A percentile compares a stretch with the other conserved stretches of the same genome.
These are phyloP conservation scores for Dicorynia guianensis DNA, from an alignment of 306 rosid genomes.

Conservation along the genomic window DNA sequence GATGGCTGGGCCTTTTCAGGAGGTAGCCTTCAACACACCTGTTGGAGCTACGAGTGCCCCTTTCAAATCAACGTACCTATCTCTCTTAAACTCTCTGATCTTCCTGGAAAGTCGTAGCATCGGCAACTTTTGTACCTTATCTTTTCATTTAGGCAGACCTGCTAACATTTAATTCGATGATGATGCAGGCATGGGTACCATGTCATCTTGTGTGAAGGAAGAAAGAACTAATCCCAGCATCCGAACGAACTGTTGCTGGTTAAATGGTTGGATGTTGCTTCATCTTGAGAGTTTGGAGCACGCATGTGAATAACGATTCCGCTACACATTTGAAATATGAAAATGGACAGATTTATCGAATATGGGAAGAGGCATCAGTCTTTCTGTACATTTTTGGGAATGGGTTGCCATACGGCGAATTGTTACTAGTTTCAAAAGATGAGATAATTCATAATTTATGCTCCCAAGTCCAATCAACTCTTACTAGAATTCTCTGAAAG, in stretches of 20 bases:
- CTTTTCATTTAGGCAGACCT: conserved; percentile 8
- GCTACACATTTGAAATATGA: not conserved
- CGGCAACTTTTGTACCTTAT: not conserved
- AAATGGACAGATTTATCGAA: not conserved
- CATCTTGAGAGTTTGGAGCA: conserved; percentile 29
- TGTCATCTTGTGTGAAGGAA: conserved; percentile 85
- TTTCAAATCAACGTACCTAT: conserved; percentile 87
- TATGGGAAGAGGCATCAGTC: not conserved
- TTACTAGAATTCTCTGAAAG: not conserved
- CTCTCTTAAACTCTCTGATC: conserved; percentile 11
- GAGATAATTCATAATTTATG: no score
- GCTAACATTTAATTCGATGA: conserved; percentile 32
- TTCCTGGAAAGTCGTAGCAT: conserved; percentile 8
- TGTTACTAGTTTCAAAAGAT: not conserved
- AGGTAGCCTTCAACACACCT: conserved; percentile 83
- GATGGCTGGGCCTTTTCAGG: conserved; percentile 99
- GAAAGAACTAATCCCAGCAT: conserved; percentile 71
- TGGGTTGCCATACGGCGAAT: not conserved
- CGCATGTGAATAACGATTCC: conserved; percentile 38
- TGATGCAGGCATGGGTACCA: conserved; percentile 95
- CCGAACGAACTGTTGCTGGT: conserved; percentile 32
- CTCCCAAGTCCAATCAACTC: not conserved
- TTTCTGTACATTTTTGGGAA: not conserved
- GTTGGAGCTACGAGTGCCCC: conserved; percentile 90
- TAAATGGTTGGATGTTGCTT: conserved; percentile 39